A percentile compares a stretch with the other conserved stretches of the same genome.
Conservation (phyloP, 1,284 basidiomycete genomes). For the Ustilago vetiveriae region DNA sequence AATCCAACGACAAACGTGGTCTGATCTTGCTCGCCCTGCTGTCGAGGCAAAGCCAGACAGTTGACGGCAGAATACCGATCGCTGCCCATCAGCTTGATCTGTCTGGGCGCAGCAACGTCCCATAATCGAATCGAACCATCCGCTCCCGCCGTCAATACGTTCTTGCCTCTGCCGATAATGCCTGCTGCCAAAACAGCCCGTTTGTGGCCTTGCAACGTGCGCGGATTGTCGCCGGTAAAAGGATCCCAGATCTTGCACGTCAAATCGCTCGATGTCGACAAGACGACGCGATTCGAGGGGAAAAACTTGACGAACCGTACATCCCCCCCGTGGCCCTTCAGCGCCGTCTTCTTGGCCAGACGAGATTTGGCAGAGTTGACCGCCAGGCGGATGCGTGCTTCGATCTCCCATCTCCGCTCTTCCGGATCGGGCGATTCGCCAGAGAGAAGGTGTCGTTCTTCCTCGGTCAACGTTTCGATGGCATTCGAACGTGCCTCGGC, state of each 20-base stretch:
- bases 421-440: conserved; percentile 22
- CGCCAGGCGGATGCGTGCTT: conserved; percentile 30
- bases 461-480: conserved; percentile 14
- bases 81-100: conserved; percentile 63
- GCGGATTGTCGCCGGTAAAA: conserved; percentile 68
- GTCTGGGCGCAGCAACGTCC: conserved; percentile 75
- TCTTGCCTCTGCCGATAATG: conserved; percentile 75
- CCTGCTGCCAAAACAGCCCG: conserved; percentile 72
- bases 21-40: conserved; percentile 18
- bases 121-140: conserved; percentile 79
- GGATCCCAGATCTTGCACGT: conserved; percentile 74
- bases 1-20: conserved; percentile 70
- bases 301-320: conserved; percentile 57
- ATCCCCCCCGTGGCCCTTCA: conserved; percentile 59
- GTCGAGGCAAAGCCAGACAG: conserved; percentile 67
- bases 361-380: conserved; percentile 16
- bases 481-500: conserved; percentile 3
- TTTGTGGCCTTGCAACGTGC: conserved; percentile 77
- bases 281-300: conserved; percentile 67
- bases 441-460: conserved; percentile 14
- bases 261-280: conserved; percentile 76
- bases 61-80: conserved; percentile 69
- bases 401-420: conserved; percentile 33
- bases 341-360: conserved; percentile 22
- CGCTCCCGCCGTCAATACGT: conserved; percentile 73